A percentile compares a stretch with the other conserved stretches of the same genome.
Conservation (phyloP, 306 rosid species). For the Dalbergia cultrata region DNA sequence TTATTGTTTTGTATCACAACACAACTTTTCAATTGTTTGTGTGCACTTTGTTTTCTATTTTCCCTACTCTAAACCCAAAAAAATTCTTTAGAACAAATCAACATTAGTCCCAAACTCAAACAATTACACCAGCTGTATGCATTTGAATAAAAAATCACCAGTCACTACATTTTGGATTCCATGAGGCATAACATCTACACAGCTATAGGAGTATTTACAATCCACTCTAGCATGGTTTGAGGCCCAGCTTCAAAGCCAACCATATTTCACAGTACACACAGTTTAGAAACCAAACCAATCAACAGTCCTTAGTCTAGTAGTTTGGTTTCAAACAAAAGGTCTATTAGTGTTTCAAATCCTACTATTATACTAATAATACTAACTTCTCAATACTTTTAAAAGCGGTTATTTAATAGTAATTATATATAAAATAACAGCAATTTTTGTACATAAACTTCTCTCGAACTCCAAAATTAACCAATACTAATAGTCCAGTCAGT, state of each 20-base stretch:
- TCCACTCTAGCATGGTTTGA: slow-evolving; percentile 8
- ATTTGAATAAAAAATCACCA: neutral
- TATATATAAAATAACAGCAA: slow-evolving; percentile 18
- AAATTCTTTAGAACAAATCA: neutral
- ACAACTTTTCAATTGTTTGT: too few relatives aligned
- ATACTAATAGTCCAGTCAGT: neutral
- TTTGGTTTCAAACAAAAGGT: too few relatives aligned
- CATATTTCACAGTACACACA: neutral
- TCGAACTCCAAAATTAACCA: slow-evolving; percentile 1
- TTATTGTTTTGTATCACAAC: too few relatives aligned
- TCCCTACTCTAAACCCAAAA: too few relatives aligned
- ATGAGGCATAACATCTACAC: slow-evolving; percentile 11
- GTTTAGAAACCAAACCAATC: slow-evolving; percentile 1
- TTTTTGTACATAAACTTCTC: neutral
- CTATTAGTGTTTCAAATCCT: slow-evolving; percentile 3
- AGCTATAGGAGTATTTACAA: neutral
- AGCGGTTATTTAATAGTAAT: neutral
- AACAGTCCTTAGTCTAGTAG: too few relatives aligned
- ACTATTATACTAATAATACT: neutral
- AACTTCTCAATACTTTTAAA: slow-evolving; percentile 4
- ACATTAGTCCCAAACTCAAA: neutral
- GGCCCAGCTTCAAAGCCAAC: neutral
- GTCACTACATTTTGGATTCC: neutral
- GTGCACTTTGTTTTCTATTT: too few relatives aligned
- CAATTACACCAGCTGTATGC: neutral